Percentiles rank a stretch among this genome's conserved stretches.
phyloP scores from a whole-genome alignment of 495 filamentous ascomycete genomes.

The Chaetomidium leptoderma region DNA sequence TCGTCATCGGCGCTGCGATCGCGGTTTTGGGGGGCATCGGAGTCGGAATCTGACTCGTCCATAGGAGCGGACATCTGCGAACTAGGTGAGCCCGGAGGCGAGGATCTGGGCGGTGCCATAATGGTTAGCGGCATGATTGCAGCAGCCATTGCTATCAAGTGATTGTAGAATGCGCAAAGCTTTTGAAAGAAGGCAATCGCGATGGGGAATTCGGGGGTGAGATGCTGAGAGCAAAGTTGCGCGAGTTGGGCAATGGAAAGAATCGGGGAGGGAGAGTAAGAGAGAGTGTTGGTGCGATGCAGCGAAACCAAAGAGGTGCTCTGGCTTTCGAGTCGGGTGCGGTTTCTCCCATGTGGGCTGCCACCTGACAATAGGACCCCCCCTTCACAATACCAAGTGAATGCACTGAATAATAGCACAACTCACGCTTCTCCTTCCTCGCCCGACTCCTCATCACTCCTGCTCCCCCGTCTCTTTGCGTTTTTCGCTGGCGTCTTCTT shows the following conservation, averaged over 20 bases:
- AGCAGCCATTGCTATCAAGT: neutral
- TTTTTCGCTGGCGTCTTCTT: slow-evolving; percentile 50
- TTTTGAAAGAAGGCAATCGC: neutral
- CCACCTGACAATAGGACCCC: neutral
- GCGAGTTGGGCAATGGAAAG: neutral
- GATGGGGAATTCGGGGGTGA: neutral
- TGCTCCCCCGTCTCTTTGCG: slow-evolving; percentile 38
- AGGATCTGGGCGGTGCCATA: slow-evolving; percentile 46
- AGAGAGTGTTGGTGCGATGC: neutral
- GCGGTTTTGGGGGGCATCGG: slow-evolving; percentile 50
- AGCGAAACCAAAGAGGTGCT: neutral
- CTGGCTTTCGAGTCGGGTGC: neutral
- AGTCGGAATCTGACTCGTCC: slow-evolving; percentile 81
- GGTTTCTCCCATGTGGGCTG: neutral
- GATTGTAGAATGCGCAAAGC: neutral
- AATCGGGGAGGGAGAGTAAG: neutral
- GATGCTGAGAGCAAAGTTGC: neutral
- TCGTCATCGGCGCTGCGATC: slow-evolving; percentile 55
- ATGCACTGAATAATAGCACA: slow-evolving; percentile 1
- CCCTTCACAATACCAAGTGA: neutral
- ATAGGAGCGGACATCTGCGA: slow-evolving; percentile 82
- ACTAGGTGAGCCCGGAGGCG: slow-evolving; percentile 58
- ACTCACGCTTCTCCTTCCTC: slow-evolving; percentile 85
- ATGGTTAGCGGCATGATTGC: slow-evolving; percentile 16
- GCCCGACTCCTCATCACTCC: slow-evolving; percentile 62